Evolutionary conservation across 2,329 filamentous ascomycete species (phyloP).

Genomic region (Fusarium sp.): DNA sequence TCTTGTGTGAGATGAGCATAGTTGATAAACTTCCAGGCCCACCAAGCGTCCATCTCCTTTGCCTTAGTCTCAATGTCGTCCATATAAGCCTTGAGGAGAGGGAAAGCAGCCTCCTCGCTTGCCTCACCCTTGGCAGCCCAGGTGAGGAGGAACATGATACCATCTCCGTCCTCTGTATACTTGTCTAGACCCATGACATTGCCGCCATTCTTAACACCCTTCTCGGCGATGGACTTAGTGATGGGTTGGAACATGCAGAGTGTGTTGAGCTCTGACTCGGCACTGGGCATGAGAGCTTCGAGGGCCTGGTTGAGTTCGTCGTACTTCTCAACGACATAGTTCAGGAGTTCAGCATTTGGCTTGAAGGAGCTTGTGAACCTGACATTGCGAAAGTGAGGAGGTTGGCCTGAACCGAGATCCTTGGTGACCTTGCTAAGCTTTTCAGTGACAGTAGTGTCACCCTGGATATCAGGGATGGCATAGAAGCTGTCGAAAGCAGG

Average conservation of each 20-base stretch:
- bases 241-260: conserved; percentile 49
- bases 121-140: conserved; percentile 48
- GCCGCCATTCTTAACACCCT: conserved; percentile 45
- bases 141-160: conserved; percentile 47
- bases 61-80: conserved; percentile 44
- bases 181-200: conserved; percentile 49
- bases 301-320: conserved; percentile 42
- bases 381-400: conserved; percentile 44
- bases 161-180: conserved; percentile 41
- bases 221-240: conserved; percentile 44
- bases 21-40: conserved; percentile 54
- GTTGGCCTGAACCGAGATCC: conserved; percentile 45
- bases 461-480: conserved; percentile 28
- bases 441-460: conserved; percentile 44
- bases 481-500: conserved; percentile 46
- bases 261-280: conserved; percentile 42
- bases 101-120: conserved; percentile 47
- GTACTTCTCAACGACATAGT: conserved; percentile 47
- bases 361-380: conserved; percentile 52
- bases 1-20: conserved; percentile 55
- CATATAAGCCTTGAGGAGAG: conserved; percentile 48
- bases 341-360: conserved; percentile 49
- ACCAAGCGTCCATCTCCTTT: conserved; percentile 37
- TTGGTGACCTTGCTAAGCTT: conserved; percentile 44
- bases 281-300: conserved; percentile 39